These are phyloP conservation scores for Pulveroboletus sp. DNA, from an alignment of 768 basidiomycete species.

Conservation along the genomic window DNA sequence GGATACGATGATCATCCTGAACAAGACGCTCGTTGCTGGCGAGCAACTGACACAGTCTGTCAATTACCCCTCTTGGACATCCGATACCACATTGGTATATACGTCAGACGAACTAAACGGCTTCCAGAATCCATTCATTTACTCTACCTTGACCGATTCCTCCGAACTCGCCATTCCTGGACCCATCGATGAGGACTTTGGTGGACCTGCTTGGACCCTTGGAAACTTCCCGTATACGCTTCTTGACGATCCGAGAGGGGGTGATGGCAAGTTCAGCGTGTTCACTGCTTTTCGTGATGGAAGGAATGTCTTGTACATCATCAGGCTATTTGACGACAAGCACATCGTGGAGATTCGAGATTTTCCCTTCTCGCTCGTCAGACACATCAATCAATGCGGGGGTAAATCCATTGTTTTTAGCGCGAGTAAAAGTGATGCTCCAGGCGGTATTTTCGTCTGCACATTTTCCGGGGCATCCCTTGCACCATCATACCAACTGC, in stretches of 20 bases:
- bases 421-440: conserved; percentile 30
- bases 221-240: conserved; percentile 44
- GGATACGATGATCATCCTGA: conserved; percentile 33
- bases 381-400: conserved; percentile 22
- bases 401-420: conserved; percentile 29
- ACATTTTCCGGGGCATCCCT: conserved; percentile 23
- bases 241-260: conserved; percentile 30
- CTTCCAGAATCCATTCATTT: conserved; percentile 64
- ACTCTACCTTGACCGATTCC: conserved; percentile 33
- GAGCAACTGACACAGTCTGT: conserved; percentile 46
- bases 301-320: conserved; percentile 32
- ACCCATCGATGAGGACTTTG: conserved; percentile 52
- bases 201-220: conserved; percentile 52
- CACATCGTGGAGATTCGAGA: conserved; percentile 21
- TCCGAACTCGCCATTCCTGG: conserved; percentile 29
- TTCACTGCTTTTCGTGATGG: conserved; percentile 33
- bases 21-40: conserved; percentile 47
- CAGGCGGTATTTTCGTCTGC: conserved; percentile 29
- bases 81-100: conserved; percentile 53
- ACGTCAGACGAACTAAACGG: conserved; percentile 56
- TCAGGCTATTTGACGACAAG: conserved; percentile 25
- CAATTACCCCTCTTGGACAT: conserved; percentile 56
- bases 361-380: conserved; percentile 32
- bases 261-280: conserved; percentile 19
- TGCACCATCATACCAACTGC: conserved; percentile 14